A percentile compares a stretch with the other conserved stretches of the same genome.
Conservation (phyloP, 1,139 yeast genomes). For the Entelexis paramagnoliae region DNA sequence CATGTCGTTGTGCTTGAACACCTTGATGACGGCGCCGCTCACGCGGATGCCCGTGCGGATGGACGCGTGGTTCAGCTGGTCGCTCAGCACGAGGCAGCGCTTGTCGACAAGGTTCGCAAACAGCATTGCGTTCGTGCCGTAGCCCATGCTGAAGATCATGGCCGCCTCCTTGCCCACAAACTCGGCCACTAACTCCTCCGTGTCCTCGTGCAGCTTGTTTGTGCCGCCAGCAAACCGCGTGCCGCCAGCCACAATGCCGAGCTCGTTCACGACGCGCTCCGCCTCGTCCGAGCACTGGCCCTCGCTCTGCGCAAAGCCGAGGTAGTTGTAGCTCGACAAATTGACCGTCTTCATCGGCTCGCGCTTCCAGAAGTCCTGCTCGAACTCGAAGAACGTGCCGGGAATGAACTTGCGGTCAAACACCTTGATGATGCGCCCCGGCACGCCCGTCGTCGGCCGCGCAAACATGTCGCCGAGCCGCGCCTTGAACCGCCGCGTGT, state of each 20-base stretch:
- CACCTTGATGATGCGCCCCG: slow-evolving; percentile 81
- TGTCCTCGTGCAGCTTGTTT: slow-evolving; percentile 58
- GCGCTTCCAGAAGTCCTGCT: slow-evolving; percentile 68
- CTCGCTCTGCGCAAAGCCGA: slow-evolving; percentile 92
- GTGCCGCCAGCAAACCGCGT: slow-evolving; percentile 70
- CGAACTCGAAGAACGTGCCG: slow-evolving; percentile 38
- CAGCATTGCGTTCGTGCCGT: slow-evolving; percentile 89
- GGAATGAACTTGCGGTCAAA: slow-evolving; percentile 45
- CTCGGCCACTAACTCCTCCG: slow-evolving; percentile 69
- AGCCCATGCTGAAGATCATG: slow-evolving; percentile 82
- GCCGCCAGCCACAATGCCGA: slow-evolving; percentile 73
- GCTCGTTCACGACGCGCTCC: slow-evolving; percentile 47
- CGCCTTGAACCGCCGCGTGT: slow-evolving; percentile 79
- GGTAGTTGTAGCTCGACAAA: slow-evolving; percentile 80
- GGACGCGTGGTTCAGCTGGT: slow-evolving; percentile 90
- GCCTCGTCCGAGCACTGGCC: slow-evolving; percentile 86
- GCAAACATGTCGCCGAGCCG: slow-evolving; percentile 93
- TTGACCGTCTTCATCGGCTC: slow-evolving; percentile 51
- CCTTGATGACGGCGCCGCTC: slow-evolving; percentile 87
- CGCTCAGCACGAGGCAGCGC: slow-evolving; percentile 83
- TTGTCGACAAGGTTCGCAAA: slow-evolving; percentile 77
- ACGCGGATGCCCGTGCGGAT: slow-evolving; percentile 89
- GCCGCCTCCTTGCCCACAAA: slow-evolving; percentile 91
- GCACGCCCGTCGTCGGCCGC: slow-evolving; percentile 92
- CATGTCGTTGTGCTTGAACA: slow-evolving; percentile 89